These are phyloP conservation scores for Ogataea siamensis DNA, from an alignment of 805 yeast species.

Conservation along the genomic window DNA sequence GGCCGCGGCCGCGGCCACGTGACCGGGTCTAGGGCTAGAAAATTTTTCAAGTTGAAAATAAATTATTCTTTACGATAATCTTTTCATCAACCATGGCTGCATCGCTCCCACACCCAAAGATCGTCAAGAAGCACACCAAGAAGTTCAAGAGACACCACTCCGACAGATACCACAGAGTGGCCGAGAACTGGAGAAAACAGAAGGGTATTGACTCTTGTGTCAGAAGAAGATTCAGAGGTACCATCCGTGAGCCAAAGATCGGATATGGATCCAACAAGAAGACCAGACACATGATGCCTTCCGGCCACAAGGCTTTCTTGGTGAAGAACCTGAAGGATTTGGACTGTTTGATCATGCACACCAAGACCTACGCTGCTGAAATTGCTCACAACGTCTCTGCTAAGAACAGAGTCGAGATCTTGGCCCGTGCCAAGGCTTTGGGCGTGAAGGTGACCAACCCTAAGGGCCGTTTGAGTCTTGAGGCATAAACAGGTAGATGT, in stretches of 20 bases:
- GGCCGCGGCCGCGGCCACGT: conserved; percentile 8
- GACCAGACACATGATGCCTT: conserved; percentile 93
- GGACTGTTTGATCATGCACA: conserved; percentile 94
- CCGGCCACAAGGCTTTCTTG: conserved; percentile 97
- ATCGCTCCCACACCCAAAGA: conserved; percentile 97
- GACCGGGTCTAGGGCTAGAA: conserved; percentile 13
- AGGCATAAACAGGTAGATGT: conserved; percentile 62
- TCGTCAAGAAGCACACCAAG: conserved; percentile 98
- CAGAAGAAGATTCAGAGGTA: conserved; percentile 99
- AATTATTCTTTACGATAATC: conserved; percentile 11
- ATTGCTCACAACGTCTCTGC: conserved; percentile 98
- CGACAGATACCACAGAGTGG: conserved; percentile 98
- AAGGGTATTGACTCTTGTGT: conserved; percentile 99
- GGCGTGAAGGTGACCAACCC: conserved; percentile 99
- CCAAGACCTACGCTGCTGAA: conserved; percentile 99
- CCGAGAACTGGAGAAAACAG: conserved; percentile 99
- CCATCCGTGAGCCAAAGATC: conserved; percentile 97
- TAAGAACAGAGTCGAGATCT: conserved; percentile 94
- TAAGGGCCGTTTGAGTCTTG: conserved; percentile 96
- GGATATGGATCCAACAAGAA: conserved; percentile 99
- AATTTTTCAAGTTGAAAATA: conserved; percentile 9
- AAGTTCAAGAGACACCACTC: conserved; percentile 99
- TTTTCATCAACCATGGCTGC: conserved; percentile 73
- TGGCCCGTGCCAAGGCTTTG: conserved; percentile 95
- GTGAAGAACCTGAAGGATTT: conserved; percentile 91